Percentiles rank a stretch among this genome's conserved stretches.
These are phyloP conservation scores for Discostella pseudostelligera DNA, from an alignment of 108 stramenopile genomes.

Conservation along the genomic window DNA sequence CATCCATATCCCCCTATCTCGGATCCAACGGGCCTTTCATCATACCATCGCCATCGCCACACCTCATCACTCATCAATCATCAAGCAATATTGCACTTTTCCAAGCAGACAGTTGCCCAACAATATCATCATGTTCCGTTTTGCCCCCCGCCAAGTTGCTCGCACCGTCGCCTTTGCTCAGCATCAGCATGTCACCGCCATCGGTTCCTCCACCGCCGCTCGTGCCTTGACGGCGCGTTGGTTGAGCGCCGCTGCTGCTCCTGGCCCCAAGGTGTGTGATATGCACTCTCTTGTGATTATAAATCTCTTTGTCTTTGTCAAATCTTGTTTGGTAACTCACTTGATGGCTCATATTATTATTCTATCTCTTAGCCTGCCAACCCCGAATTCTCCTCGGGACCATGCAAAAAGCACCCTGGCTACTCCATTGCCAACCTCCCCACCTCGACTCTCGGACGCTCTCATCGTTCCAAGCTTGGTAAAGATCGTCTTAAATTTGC, in stretches of 20 bases:
- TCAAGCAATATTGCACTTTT: no score
- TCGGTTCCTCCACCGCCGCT: background rate
- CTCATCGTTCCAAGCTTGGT: conserved; percentile 97
- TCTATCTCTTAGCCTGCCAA: conserved; percentile 60
- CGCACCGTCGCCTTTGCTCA: conserved; percentile 26
- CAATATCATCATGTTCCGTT: conserved; percentile 20
- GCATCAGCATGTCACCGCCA: background rate
- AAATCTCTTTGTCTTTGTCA: background rate
- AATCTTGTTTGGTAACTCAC: background rate
- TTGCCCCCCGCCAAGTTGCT: conserved; percentile 14
- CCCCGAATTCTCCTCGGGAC: conserved; percentile 92
- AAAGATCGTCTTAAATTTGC: conserved; percentile 94
- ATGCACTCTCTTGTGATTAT: background rate
- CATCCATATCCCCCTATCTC: no score
- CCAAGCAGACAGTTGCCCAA: no score
- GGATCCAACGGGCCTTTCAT: no score
- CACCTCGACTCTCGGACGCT: conserved; percentile 85
- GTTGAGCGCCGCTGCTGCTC: conserved; percentile 36
- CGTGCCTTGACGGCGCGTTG: conserved; percentile 21
- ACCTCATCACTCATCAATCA: no score
- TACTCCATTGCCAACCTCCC: conserved; percentile 79
- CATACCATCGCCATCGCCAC: no score
- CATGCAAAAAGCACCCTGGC: conserved; percentile 99
- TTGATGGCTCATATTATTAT: no score
- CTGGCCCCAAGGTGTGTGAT: conserved; percentile 33